Base-by-base conservation (phyloP, 345 rosid genomes). In the Arabis hirsuta region DNA sequence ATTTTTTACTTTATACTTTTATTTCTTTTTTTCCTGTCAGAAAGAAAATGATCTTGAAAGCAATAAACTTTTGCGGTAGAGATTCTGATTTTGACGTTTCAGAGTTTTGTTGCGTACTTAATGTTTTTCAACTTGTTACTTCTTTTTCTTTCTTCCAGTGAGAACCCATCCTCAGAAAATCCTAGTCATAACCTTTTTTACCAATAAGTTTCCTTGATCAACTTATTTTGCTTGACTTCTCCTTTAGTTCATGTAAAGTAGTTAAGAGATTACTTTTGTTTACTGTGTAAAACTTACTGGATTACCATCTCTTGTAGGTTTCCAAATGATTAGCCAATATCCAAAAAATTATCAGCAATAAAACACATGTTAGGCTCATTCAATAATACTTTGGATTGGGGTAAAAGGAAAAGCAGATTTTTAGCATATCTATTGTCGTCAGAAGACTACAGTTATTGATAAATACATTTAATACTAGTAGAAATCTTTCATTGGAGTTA, bases 51-150 rank as follows among this genome's bases (percentile, higher is more conserved):
- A 77, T 55, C 13, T 62, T 54, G 55, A 79, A 79, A 85, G 82
- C 80, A 71, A 69, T 65, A 81, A 69, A 61, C 73, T 74, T 79
- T 77, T 79, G 79, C 68, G 73, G 56, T 78, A 55, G 87, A 86
- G 88, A 86, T 86, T 87, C 93, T 88, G 91, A 85, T 81, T 85
- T 86, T 78, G 96, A 86, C 89, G 67, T 82, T 82, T 87, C 85
- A 75, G 74, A 67, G 87, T 38, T 65, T 71, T 79, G 81, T 64
- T 69, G 83, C 87, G 72, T 79, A 68, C 69, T 71, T 73, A 80
- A 77, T 72, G 81, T 83, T 55, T 72, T 45, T 27, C 66, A 76
- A 69, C 64, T 46, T 53, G 71, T 54, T 66, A 66, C 68, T 61
- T 8, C 1, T 52, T 69, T 26, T 79, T 42, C 61, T 22, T 22